These are phyloP conservation scores for Podospora pseudoanserina DNA, from an alignment of 495 filamentous ascomycete species.

Conservation along the genomic window DNA sequence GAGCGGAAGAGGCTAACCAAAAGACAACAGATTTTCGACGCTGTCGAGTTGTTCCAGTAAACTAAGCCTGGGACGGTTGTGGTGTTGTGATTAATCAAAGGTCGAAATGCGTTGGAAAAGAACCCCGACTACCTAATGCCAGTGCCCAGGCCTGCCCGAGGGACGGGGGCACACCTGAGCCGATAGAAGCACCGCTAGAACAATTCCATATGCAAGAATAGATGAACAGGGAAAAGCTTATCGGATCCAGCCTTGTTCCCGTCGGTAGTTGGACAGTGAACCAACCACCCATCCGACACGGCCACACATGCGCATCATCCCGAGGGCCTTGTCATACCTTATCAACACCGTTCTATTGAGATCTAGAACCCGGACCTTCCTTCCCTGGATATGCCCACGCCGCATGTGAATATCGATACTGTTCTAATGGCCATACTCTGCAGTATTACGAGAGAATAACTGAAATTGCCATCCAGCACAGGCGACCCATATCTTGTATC, in stretches of 20 bases:
- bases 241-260: not conserved
- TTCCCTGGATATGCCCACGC: not conserved
- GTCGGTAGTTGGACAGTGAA: not conserved
- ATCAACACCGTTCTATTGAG: not conserved
- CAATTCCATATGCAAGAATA: not conserved
- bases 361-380: not conserved
- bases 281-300: not conserved
- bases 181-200: not conserved
- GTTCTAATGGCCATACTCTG: not conserved
- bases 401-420: not conserved
- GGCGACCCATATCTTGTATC: not conserved
- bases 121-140: not conserved
- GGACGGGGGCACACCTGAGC: not conserved
- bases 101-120: not conserved
- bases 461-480: not conserved
- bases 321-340: not conserved
- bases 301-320: not conserved
- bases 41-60: conserved; percentile 47
- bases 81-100: not conserved
- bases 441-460: not conserved
- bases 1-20: not conserved
- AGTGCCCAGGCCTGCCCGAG: not conserved
- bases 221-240: not conserved
- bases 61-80: not conserved
- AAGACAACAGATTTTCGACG: conserved; percentile 51